Conservation (phyloP, 768 basidiomycete genomes). For the Inosperma sp. region DNA sequence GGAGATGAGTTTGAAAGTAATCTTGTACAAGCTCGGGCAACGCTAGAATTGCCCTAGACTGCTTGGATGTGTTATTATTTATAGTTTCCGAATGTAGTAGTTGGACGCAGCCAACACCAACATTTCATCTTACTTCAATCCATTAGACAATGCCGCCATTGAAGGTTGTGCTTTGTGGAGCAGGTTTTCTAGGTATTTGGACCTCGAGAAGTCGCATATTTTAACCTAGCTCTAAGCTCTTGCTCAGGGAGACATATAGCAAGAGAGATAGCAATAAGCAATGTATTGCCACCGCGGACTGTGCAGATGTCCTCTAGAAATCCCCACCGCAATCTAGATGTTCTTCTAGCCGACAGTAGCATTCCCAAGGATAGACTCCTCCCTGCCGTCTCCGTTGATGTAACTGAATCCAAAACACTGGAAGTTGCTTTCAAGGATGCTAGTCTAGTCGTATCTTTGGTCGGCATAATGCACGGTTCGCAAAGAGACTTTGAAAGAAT, state of each 20-base stretch:
- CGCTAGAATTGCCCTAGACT: no score
- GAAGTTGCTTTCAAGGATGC: slow-evolving; percentile 49
- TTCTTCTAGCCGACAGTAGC: slow-evolving; percentile 24
- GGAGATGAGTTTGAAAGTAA: no score
- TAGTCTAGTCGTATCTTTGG: slow-evolving; percentile 58
- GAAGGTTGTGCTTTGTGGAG: slow-evolving; percentile 50
- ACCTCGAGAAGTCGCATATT: background rate
- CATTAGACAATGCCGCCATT: slow-evolving; percentile 15
- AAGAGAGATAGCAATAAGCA: slow-evolving; percentile 39
- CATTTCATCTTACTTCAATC: background rate
- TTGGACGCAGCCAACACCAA: no score
- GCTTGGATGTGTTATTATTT: no score
- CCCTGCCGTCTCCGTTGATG: slow-evolving; percentile 45
- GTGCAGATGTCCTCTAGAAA: slow-evolving; percentile 60
- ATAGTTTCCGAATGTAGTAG: no score
- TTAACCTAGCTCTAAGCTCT: background rate
- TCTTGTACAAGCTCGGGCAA: no score
- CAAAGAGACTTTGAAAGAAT: slow-evolving; percentile 52
- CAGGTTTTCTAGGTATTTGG: slow-evolving; percentile 55
- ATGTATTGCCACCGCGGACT: slow-evolving; percentile 30
- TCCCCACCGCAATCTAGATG: slow-evolving; percentile 40
- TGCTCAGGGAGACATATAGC: slow-evolving; percentile 55
- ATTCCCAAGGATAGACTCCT: slow-evolving; percentile 35
- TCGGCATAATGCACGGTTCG: slow-evolving; percentile 61
- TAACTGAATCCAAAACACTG: slow-evolving; percentile 50